Evolutionary conservation across 371 early-diverging fungal genomes (phyloP), one percentile per base, ranked within the genome.

Genomic region (Mortierella sp.): DNA sequence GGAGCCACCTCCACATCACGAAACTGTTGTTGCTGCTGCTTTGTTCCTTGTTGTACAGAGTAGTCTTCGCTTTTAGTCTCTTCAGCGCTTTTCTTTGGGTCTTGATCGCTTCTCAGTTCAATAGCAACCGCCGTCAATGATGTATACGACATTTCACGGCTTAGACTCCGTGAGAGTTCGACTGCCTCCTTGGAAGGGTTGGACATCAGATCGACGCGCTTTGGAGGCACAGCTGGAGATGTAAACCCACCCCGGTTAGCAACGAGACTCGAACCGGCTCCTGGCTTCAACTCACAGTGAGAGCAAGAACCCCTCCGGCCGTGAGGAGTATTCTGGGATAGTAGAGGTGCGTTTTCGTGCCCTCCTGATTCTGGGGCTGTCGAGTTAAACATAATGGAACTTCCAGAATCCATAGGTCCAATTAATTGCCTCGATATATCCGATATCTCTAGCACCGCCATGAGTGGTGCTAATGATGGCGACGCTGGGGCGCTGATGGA

Each of bases 41-140:
- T 39, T 32, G 10, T 14, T 18, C 54, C 58, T 58, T 58, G 52
- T 39, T 57, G 22, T 47, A 43, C 8, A 12, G 24, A 61, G 18
- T 43, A 12, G 62, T 49, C 8, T 61, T 39, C 16, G 6, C 6
- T 26, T 18, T 32, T 9, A 3, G 37, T 20, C 40, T n/a, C 32
- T 47, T 32, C 49, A n/a, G 18, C 28, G 52, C 14, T 22, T 4
- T 24, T n/a, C 12, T 54, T 47, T 39, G 10, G 16, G 26, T 58
- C 72, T 30, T 32, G 64, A 22, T 68, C 69, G 20, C 55, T 39
- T 0, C 70, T 70, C 30, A 81, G 30, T 64, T 81, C 83, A 10
- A 76, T 76, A 10, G 83, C 83, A 22, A 76, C 40, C 5, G 83
- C 83, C n/a, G 83, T 81, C 40, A 81, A 47, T 3, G 83, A 81